Percentiles rank a stretch among this genome's conserved stretches.
phyloP scores from a whole-genome alignment of 495 filamentous ascomycete genomes.

The Penicillium cosmopolitanum region DNA sequence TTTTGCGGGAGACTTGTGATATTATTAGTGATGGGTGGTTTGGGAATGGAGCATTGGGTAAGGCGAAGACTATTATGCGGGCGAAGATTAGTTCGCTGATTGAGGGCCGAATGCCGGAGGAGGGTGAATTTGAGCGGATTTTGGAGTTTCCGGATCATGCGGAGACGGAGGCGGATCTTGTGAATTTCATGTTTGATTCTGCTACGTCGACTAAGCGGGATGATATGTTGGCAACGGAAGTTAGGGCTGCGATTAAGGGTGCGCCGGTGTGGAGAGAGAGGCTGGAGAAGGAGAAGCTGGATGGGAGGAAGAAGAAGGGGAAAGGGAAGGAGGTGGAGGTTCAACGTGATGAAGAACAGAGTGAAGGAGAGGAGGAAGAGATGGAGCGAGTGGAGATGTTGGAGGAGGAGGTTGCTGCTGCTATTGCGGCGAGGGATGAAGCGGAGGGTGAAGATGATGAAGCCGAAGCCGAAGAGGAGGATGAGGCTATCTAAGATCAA shows the following conservation, averaged over 20 bases:
- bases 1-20: slow-evolving; percentile 47
- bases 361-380: slow-evolving; percentile 44
- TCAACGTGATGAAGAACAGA: slow-evolving; percentile 19
- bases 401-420: slow-evolving; percentile 35
- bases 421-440: slow-evolving; percentile 28
- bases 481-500: not conserved
- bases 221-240: slow-evolving; percentile 42
- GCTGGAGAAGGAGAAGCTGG: slow-evolving; percentile 29
- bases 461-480: slow-evolving; percentile 17
- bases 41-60: slow-evolving; percentile 73
- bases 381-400: slow-evolving; percentile 36
- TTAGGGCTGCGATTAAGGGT: slow-evolving; percentile 43
- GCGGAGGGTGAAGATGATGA: slow-evolving; percentile 22
- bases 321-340: slow-evolving; percentile 20
- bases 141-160: slow-evolving; percentile 50
- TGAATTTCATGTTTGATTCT: slow-evolving; percentile 37
- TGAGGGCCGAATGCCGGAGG: slow-evolving; percentile 41
- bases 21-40: slow-evolving; percentile 78
- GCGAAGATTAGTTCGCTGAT: slow-evolving; percentile 66
- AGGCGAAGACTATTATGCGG: slow-evolving; percentile 83
- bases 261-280: slow-evolving; percentile 43
- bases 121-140: slow-evolving; percentile 54
- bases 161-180: slow-evolving; percentile 29
- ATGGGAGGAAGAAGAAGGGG: slow-evolving; percentile 24
- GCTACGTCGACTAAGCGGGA: slow-evolving; percentile 29